Evolutionary conservation across 2,329 filamentous ascomycete species (phyloP), one percentile per base, ranked within the genome.

Genomic region (Cladophialophora chaetospira): DNA sequence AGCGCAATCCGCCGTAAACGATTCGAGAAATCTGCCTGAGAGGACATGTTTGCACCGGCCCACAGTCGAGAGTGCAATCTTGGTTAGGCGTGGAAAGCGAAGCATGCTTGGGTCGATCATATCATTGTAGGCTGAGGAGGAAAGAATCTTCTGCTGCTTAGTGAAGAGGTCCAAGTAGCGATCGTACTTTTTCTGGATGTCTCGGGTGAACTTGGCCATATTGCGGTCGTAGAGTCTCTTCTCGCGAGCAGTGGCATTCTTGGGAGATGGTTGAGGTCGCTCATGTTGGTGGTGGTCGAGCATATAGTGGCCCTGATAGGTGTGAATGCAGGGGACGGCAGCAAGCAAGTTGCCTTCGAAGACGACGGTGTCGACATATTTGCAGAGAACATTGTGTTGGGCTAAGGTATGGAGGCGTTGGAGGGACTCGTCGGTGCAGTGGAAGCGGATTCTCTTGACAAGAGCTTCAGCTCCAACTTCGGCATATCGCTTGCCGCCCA

Each of bases 181-280:
- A 1, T 59, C 53, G 48, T 60, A 66, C 38, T 63, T 62, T 40
- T 51, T 28, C 42, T 49, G 35, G 19, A 63, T 53, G 28, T 60
- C 58, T 9, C 45, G 38, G 15, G 62, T 47, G 52, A 55, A 65
- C 28, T 66, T 66, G 48, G 31, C 36, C 33, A 61, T 40, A 53
- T 64, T 66, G n/a, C 64, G 63, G 13, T 62, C 55, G 44, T 61
- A 64, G 11, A 66, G 58, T 49, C 64, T 59, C 29, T 43, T 51
- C 43, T 61, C 61, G 35, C 64, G 61, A 10, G 47, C 42, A 5
- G 57, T 51, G 13, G 59, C 61, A 40, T 54, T 15, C 15, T 43
- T 31, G 15, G 36, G 31, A 17, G 59, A 63, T 6, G 53, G 45
- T 17, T n/a, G 46, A 23, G 64, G 62, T 44, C 52, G 55, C 13